Base-by-base conservation (phyloP, 345 rosid species). In the Raphanus raphanistrum region DNA sequence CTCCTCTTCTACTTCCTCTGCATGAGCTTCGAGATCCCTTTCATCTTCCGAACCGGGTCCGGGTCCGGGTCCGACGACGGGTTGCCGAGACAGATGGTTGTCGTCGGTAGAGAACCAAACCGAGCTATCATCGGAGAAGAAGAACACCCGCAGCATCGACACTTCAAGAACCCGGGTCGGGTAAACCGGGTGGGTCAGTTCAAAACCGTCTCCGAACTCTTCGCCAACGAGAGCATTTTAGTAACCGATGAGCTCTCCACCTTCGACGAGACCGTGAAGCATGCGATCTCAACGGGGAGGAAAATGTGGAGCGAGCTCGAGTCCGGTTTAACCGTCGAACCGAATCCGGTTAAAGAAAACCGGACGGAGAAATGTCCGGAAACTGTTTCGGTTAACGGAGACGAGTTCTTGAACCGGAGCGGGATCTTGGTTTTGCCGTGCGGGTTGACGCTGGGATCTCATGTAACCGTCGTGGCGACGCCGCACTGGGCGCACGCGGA, bases 381-480 rank as follows among this genome's bases (percentile, higher is more conserved):
- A 66, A 88, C 89, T 75, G 78, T 90, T 68, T 76, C 88, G 29
- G 63, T 92, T 38, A 69, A 87, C 1, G 90, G 84, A 82, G 67
- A 85, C 11, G 90, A 94, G 74, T 90, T 94, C 81, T 15, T 74
- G 68, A 68, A 70, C 59, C 81, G 75, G 45, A 80, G 78, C 73
- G 68, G 69, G 72, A 54, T 92, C 74, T 76, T 94, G 92, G 86
- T 82, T 79, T 68, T 94, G 31, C 96, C 96, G 0, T 94, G 97
- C 65, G 98, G 96, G 32, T 87, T 94, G 12, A 90, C 97, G 33
- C 66, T 92, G 43, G 98, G 98, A 32, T 92, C 98, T 32, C 96
- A 92, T 73, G 59, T 94, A 0, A 90, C 97, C 8, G 84, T 94
- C 73, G 96, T 94, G 35, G 98, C 90, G 77, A 89, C 86, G 80